Percentiles rank a stretch among this genome's conserved stretches.
phyloP scores from a whole-genome alignment of 106 monocot genomes.

The Cymbidium sinense region DNA sequence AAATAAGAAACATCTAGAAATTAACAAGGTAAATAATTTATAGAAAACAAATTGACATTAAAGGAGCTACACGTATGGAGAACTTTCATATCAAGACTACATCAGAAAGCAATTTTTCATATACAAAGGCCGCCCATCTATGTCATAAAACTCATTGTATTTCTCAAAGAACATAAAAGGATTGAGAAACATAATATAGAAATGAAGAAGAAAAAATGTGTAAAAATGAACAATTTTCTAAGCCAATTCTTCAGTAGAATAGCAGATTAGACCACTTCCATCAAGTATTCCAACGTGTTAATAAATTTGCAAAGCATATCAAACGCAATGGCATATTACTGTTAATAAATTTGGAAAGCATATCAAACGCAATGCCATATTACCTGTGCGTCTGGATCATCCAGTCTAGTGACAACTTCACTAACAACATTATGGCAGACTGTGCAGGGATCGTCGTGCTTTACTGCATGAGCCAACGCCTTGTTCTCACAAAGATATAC shows the following conservation, averaged over 20 bases:
- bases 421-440: constrained; percentile 34
- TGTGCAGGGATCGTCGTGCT: constrained; percentile 28
- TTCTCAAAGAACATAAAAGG: too few relatives aligned
- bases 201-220: too few relatives aligned
- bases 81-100: not conserved
- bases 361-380: not conserved
- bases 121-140: not conserved
- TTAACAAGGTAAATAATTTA: not conserved
- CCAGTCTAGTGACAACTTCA: constrained; percentile 36
- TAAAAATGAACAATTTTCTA: too few relatives aligned
- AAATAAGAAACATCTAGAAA: not conserved
- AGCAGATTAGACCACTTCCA: too few relatives aligned
- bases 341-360: too few relatives aligned
- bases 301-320: not conserved
- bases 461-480: not conserved
- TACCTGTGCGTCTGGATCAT: constrained; percentile 59
- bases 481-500: constrained; percentile 35
- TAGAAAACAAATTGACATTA: not conserved
- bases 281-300: not conserved
- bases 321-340: too few relatives aligned
- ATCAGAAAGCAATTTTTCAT: not conserved
- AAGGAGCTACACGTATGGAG: not conserved
- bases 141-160: too few relatives aligned
- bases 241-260: too few relatives aligned
- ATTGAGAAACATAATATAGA: too few relatives aligned